Conservation (phyloP, 1,284 basidiomycete genomes). For the Erythrobasidium hasegawianum region DNA sequence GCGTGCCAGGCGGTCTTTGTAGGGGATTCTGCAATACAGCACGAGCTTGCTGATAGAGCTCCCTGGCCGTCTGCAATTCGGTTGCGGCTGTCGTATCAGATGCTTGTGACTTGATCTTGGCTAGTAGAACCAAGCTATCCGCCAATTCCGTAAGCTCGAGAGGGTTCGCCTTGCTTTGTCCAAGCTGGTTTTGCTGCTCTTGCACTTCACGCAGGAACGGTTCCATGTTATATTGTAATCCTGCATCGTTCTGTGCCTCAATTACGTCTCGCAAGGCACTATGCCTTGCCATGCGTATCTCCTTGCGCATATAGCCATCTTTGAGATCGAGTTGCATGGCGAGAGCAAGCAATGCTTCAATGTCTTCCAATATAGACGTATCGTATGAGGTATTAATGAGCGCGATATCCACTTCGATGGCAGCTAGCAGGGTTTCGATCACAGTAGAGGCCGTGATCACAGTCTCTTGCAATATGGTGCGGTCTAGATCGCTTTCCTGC, state of each 20-base stretch:
- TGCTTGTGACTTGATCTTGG: neutral
- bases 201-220: neutral
- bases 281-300: conserved; percentile 6
- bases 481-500: neutral
- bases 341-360: neutral
- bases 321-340: neutral
- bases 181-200: neutral
- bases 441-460: conserved; percentile 15
- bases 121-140: conserved; percentile 7
- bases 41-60: conserved; percentile 5
- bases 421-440: conserved; percentile 18
- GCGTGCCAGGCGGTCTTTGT: conserved; percentile 10
- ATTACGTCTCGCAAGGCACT: neutral
- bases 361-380: neutral
- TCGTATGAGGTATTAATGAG: neutral
- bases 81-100: neutral
- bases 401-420: conserved; percentile 9
- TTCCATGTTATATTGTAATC: neutral
- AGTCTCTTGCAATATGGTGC: conserved; percentile 5
- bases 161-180: conserved; percentile 8
- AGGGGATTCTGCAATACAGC: conserved; percentile 7
- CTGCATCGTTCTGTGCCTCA: neutral
- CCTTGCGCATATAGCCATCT: conserved; percentile 16
- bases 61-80: neutral
- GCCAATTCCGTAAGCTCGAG: conserved; percentile 11